Evolutionary conservation across 768 basidiomycete species (phyloP), one percentile per base, ranked within the genome.

Genomic region (Erythrobasidium yunnanense): DNA sequence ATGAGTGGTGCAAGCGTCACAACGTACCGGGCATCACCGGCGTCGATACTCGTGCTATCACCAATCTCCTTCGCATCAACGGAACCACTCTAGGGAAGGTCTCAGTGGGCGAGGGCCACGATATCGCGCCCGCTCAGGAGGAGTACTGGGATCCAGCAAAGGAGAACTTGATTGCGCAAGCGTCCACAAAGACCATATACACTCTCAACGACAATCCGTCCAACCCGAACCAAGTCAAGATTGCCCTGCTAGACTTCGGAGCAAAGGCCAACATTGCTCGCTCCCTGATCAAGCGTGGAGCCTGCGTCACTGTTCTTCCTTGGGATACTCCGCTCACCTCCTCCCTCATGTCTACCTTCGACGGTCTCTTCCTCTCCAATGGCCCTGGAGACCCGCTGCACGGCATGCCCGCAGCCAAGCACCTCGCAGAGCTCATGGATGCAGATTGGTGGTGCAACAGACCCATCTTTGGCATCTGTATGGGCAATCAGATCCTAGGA

Each of bases 401-500:
- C 69, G 92, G 90, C 77, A 85, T 85, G 83, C 84, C 87, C 63
- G 90, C 90, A 22, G 88, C 85, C 8, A 73, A 84, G 65, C 83
- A 87, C 68, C 82, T 97, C 49, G 83, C 89, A 71, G 82, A 81
- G 73, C 93, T 90, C 11, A 77, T 99, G 55, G 38, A 70, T 50
- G 72, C 80, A 32, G 89, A 92, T 77, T 97, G 93, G 93, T 63
- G 60, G 60, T 63, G 60, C 60, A 78, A 84, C 74, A 89, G 85
- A 75, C 95, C 95, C 11, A 81, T 97, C 42, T 97, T 97, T 71
- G 95, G 95, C 58, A 92, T 99, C 71, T 99, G 95, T 78, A 97
- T 99, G 95, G 95, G 93, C 55, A 90, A 97, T 75, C 93, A 97
- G 77, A 83, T 99, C 71, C 87, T 99, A 71, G 95, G 93, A 53